These are phyloP conservation scores for Globisporangium spiculum DNA, from an alignment of 352 stramenopile species.

Conservation along the genomic window DNA sequence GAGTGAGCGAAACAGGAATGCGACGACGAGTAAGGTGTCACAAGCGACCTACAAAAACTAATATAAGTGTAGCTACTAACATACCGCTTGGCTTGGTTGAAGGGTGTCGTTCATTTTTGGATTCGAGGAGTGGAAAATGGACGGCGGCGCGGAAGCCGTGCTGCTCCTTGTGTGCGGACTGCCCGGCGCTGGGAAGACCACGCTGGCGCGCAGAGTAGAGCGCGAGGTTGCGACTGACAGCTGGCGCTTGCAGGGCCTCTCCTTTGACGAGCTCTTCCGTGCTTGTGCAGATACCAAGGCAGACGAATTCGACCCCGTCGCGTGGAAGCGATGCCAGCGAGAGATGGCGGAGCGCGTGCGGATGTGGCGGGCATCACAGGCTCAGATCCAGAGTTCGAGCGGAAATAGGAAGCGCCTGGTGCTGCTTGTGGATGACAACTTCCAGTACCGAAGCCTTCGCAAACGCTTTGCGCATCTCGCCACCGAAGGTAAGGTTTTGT, in stretches of 20 bases:
- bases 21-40: background rate
- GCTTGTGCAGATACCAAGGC: background rate
- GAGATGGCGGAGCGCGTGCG: constrained; percentile 38
- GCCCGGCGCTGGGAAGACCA: constrained; percentile 69
- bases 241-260: constrained; percentile 33
- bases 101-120: background rate
- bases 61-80: constrained; percentile 4
- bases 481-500: constrained; percentile 27
- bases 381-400: constrained; percentile 8
- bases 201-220: constrained; percentile 23
- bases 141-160: constrained; percentile 8
- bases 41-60: background rate
- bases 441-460: constrained; percentile 61
- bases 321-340: constrained; percentile 53
- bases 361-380: constrained; percentile 8
- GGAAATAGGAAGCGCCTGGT: constrained; percentile 22
- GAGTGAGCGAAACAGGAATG: background rate
- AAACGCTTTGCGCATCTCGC: constrained; percentile 68
- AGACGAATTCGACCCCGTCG: constrained; percentile 39
- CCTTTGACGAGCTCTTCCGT: constrained; percentile 60
- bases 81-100: background rate
- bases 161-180: constrained; percentile 64
- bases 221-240: background rate
- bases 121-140: background rate
- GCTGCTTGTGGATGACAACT: constrained; percentile 71